Base-by-base conservation (phyloP, 208 protist genomes). In the Novymonas esmeraldas region DNA sequence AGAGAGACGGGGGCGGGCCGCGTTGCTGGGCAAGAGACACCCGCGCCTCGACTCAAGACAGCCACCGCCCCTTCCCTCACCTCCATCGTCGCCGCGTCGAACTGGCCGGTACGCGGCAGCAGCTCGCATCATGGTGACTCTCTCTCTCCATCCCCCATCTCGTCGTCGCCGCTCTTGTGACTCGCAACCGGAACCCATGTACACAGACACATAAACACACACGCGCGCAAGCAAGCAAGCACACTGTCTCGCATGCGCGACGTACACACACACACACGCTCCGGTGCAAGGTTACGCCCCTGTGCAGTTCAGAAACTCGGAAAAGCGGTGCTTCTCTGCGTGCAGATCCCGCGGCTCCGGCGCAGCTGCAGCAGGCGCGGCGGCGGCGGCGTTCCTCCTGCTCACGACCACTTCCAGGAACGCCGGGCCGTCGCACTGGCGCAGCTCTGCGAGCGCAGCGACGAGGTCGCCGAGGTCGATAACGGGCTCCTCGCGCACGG, bases 351-450 rank as follows among this genome's bases (percentile, higher is more conserved):
- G 49, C 1, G 41, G 14, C 28, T n/a, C 28, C 16, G n/a, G n/a
- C n/a, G 42, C 42, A n/a, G 18, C 52, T 2, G 56, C 33, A 24
- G 44, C 28, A 16, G 28, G 1, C 22, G 24, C 29, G 49, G 59
- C 20, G n/a, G 20, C 24, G 39, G 48, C 16, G n/a, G 59, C 18
- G 44, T 58, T 59, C 24, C 78, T 76, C 57, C 71, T 82, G 26
- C 59, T 64, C 50, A 96, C 85, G 16, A 85, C 46, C 34, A 96
- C 76, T 59, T 97, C 93, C n/a, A 97, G 59, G 28, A 97, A 81
- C 3, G 80, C 80, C 24, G 90, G 93, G 2, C 93, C 93, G 14
- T 75, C 58, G n/a, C 78, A 69, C 45, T 76, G 58, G 29, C 77
- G 63, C 26, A 97, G 73, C 45, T 89, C 81, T 3, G 42, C 44